Conservation (phyloP, 441 rosid genomes). For the Jatropha multifida region DNA sequence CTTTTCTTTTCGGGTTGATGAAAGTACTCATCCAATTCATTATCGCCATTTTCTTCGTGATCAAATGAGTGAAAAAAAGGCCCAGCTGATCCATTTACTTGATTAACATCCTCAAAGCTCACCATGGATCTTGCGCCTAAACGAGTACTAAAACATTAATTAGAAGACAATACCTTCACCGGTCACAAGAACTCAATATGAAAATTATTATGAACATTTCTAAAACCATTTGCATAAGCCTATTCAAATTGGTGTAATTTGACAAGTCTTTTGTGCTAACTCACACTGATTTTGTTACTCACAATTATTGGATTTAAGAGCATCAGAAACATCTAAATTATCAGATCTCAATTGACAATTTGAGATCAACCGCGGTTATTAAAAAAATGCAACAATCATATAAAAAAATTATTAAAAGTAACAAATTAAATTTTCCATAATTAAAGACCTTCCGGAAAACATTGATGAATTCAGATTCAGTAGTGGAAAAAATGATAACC, state of each 20-base stretch:
- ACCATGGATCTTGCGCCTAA: conserved; percentile 61
- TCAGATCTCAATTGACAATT: conserved; percentile 5
- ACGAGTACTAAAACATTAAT: background rate
- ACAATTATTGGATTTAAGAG: background rate
- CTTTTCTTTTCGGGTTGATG: conserved; percentile 71
- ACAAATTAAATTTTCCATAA: conserved; percentile 1
- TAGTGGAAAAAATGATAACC: background rate
- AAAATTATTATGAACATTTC: background rate
- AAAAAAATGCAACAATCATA: background rate
- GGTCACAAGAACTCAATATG: background rate
- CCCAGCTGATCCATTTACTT: conserved; percentile 35
- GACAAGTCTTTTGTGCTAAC: background rate
- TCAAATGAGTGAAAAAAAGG: conserved; percentile 42
- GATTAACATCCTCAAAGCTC: conserved; percentile 51
- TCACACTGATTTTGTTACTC: background rate
- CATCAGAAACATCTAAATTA: background rate
- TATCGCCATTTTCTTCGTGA: conserved; percentile 53
- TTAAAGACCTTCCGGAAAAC: background rate
- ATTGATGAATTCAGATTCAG: background rate
- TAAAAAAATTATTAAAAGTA: background rate
- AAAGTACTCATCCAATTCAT: conserved; percentile 56
- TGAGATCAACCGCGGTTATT: background rate
- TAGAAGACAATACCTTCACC: background rate
- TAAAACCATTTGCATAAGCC: background rate
- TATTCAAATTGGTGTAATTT: background rate